Percentiles rank a stretch among this genome's conserved stretches.
Conservation (phyloP, 441 rosid genomes). For the Lagerstroemia fauriei region DNA sequence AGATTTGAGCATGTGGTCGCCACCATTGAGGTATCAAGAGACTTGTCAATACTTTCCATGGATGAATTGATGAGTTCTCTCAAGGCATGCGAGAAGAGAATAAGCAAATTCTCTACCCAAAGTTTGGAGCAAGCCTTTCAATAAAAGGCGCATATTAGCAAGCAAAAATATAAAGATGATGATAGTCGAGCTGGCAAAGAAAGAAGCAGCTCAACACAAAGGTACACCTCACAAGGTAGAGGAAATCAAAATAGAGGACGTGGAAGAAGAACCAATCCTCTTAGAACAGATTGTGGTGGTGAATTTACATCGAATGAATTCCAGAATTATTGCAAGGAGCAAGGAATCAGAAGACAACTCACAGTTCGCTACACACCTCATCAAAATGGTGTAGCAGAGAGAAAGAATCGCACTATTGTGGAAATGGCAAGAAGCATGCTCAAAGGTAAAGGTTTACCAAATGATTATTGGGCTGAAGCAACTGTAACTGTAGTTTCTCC, state of each 20-base stretch:
- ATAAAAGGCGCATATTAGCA: too few relatives aligned
- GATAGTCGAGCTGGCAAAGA: background rate
- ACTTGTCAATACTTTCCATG: background rate
- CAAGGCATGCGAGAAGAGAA: background rate
- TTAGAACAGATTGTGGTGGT: background rate
- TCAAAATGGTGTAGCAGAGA: too few relatives aligned
- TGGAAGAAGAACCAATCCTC: background rate
- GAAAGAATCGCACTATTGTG: too few relatives aligned
- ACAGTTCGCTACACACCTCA: too few relatives aligned
- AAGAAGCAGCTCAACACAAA: background rate
- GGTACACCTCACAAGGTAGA: background rate
- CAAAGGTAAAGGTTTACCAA: too few relatives aligned
- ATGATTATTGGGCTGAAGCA: too few relatives aligned
- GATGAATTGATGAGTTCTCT: conserved; percentile 9
- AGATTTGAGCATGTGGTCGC: conserved; percentile 5
- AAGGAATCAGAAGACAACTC: conserved; percentile 2
- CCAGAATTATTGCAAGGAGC: conserved; percentile 1
- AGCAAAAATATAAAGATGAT: background rate
- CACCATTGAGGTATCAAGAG: background rate
- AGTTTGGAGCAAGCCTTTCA: background rate
- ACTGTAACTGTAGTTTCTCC: too few relatives aligned
- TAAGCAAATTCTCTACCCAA: background rate
- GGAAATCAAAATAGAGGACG: background rate
- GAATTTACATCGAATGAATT: conserved; percentile 1
- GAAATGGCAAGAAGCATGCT: too few relatives aligned